Evolutionary conservation across 164 flowering plant genomes (phyloP), one percentile per base, ranked within the genome.

Genomic region (Cinnamomum micranthum): DNA sequence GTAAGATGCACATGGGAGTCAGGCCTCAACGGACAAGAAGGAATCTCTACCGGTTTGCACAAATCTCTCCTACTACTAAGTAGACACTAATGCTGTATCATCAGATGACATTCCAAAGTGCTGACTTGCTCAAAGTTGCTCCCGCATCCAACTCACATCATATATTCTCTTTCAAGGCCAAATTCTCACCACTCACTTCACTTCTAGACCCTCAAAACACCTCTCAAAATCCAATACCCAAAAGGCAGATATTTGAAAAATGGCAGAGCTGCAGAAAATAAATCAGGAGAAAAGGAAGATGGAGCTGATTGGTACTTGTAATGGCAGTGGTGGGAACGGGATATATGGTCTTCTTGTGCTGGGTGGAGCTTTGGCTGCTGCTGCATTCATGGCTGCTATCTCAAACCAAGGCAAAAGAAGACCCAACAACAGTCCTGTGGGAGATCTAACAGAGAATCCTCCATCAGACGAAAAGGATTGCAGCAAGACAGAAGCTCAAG

Each of bases 401-500:
- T 17, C 71, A 2, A 73, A 75, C 74, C 76, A 33, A 52, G 17
- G 71, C 35, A 41, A 22, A 41, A 69, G 55, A 47, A 69, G n/a
- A 69, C 71, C 71, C 6, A 72, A 50, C 5, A 11, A 72, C 27
- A 55, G 23, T 17, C 50, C 41, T 28, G 15, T 19, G 13, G 20
- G 13, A 47, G 6, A 25, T 31, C 33, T n/a, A 72, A 17, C 68
- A 6, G 65, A 14, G 14, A 6, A 15, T 9, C 64, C 51, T 19
- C 3, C 15, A 69, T 17, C 50, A 12, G 25, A n/a, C 25, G 69
- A 14, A 28, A 15, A 31, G 1, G 23, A 15, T n/a, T n/a, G 2
- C 63, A 31, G 20, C 14, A 68, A 25, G 14, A 31, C n/a, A 0
- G 71, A 71, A 64, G 72, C 65, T 35, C 69, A 78, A 25, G 81